phyloP scores from a whole-genome alignment of 2,329 filamentous ascomycete genomes.

The Colletotrichum spaethianum region DNA sequence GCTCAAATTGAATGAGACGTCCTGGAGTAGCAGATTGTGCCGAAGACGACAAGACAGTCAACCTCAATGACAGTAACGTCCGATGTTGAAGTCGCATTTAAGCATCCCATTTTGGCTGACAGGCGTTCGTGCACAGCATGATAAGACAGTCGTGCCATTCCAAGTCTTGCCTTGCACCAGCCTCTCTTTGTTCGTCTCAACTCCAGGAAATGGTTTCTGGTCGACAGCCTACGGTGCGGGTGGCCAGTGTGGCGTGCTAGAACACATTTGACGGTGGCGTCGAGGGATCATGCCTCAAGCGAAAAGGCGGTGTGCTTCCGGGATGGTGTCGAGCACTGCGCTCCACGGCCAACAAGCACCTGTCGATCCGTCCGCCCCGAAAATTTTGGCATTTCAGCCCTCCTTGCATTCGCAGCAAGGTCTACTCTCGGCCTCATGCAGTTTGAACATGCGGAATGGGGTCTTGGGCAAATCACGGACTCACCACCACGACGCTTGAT shows the following conservation, averaged over 20 bases:
- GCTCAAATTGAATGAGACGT: not conserved
- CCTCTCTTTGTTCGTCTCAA: conserved; percentile 13
- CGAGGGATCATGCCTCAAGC: conserved; percentile 32
- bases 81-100: not conserved
- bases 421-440: conserved; percentile 13
- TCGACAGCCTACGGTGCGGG: not conserved
- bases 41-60: not conserved
- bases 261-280: conserved; percentile 30
- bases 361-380: conserved; percentile 30
- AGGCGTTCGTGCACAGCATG: not conserved
- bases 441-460: not conserved
- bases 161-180: conserved; percentile 6
- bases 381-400: conserved; percentile 1
- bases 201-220: not conserved
- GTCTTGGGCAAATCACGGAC: conserved; percentile 18
- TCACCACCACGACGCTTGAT: not conserved
- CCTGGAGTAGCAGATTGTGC: not conserved
- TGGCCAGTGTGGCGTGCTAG: conserved; percentile 3
- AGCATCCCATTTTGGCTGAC: not conserved
- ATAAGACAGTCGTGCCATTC: not conserved
- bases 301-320: conserved; percentile 45
- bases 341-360: conserved; percentile 26
- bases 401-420: not conserved
- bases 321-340: conserved; percentile 37
- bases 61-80: not conserved